phyloP scores from a whole-genome alignment of 176 grass and related monocot genomes.

The Hordeum marinum region DNA sequence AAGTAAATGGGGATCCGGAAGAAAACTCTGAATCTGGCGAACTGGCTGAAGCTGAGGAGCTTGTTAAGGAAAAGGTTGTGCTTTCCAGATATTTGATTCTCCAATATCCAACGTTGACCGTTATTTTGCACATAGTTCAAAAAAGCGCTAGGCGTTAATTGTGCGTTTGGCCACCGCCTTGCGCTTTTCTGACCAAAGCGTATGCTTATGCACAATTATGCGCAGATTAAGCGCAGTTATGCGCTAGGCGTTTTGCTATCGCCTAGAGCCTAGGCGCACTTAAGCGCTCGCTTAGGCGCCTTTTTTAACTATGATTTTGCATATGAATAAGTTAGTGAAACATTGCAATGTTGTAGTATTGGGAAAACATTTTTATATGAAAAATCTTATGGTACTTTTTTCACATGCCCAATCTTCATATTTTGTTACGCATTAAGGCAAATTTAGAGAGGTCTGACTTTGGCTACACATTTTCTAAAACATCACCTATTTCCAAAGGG shows the following conservation, averaged over 20 bases:
- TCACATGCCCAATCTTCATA: background rate
- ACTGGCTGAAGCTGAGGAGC: conserved; percentile 89
- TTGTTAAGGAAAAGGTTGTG: conserved; percentile 92
- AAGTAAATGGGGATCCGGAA: conserved; percentile 23
- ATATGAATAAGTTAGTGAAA: background rate
- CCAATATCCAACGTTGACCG: too few species aligned
- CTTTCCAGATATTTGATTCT: conserved; percentile 19
- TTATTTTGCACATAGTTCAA: too few species aligned
- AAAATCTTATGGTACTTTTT: background rate
- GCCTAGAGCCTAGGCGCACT: too few species aligned
- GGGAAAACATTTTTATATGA: background rate
- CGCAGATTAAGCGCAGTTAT: too few species aligned
- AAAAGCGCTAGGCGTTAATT: too few species aligned
- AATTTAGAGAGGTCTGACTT: background rate
- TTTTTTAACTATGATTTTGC: background rate
- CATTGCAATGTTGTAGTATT: background rate
- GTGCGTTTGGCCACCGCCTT: too few species aligned
- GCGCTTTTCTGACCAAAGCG: too few species aligned
- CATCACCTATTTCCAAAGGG: background rate
- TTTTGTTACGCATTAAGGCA: background rate
- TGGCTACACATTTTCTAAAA: background rate
- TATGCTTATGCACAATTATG: too few species aligned
- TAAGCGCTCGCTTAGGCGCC: too few species aligned
- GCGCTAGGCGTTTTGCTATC: too few species aligned
- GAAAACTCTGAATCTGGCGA: conserved; percentile 74